Evolutionary conservation across 73 alveolate species (phyloP), one percentile per base, ranked within the genome.

Genomic region (Stentor roeselii): DNA sequence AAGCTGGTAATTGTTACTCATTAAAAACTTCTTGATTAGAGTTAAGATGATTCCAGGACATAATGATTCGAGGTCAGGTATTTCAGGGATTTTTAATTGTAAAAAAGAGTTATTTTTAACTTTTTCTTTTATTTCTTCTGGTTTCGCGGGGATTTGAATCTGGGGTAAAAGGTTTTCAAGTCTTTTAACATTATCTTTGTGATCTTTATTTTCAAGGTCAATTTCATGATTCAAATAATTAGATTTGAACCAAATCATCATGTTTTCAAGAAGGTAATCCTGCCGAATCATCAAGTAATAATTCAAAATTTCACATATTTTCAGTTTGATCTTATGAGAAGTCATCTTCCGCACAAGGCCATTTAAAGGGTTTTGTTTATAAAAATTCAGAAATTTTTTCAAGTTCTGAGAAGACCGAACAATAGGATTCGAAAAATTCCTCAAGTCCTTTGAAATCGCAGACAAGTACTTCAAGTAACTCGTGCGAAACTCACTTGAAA

Each of bases 241-340:
- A 6, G 14, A 21, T 76, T 76, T 15, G n/a, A 15, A 76, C 74
- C 84, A 76, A 14, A 36, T 1, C 34, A 76, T 1, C 32, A 41
- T 2, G 2, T 76, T 76, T 36, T n/a, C n/a, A 2, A 76, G 36
- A 1, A 76, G 39, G 39, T 27, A 76, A 14, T 76, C 84, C n/a
- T 76, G 84, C 34, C 84, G 32, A 1, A n/a, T 76, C 21, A 36
- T 38, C 59, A 76, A 39, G 39, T 15, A 39, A 21, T 39, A 21
- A 1, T 76, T n/a, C 39, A 76, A n/a, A 39, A 76, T 76, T 15
- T 2, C 39, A 21, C 78, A 76, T 2, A 76, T 76, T 76, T 21
- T 0, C 39, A 76, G 6, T 41, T 76, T 76, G 67, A 2, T 21
- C 59, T 2, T 67, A 67, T 67, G 80, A n/a, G 1, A 14, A 32